Base-by-base conservation (phyloP, 2,329 filamentous ascomycete genomes). In the Stagonosporopsis chrysanthemi region DNA sequence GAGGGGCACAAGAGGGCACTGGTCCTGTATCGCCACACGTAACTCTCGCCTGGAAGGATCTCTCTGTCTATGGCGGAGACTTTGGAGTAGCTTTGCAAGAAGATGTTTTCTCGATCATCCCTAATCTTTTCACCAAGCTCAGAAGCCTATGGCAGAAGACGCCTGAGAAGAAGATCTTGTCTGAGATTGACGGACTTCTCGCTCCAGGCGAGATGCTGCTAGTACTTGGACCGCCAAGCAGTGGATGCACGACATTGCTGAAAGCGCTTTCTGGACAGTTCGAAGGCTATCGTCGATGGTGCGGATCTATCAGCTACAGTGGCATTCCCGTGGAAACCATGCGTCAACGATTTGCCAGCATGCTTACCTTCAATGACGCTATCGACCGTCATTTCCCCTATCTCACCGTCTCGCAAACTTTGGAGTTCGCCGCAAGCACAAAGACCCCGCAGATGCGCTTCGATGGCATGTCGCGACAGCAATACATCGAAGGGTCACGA, bases 321-420 rank as follows among this genome's bases (percentile, higher is more conserved):
- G 84, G 87, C 31, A 58, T 31, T 24, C 26, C 41, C 11, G 6
- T 23, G 17, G n/a, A 22, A 8, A 23, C 24, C 19, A 59, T 56
- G 52, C 47, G 39, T 14, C 82, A 87, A 65, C 79, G 82, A 49
- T 94, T 90, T 73, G 84, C 89, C 12, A 89, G 90, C 50, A 90
- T 94, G 76, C 86, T 88, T 1, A 86, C 92, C 7, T 94, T 93
- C 78, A 92, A 91, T 68, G 86, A 88, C 62, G 90, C 91, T 73
- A 90, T 93, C 67, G 91, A 96, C 64, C 80, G 91, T 7, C 91
- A 95, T 67, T 87, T 91, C 63, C 84, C 91, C 0, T 92, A 90
- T 0, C 80, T 96, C 19, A 93, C 90, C 0, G 92, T 96, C 3
- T 88, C 89, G 56, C 90, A 96, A 73, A 96, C 91, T 0, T 82